Evolutionary conservation across 192 early-diverging fungal species (phyloP).

Genomic region (Entomortierella beljakovae): DNA sequence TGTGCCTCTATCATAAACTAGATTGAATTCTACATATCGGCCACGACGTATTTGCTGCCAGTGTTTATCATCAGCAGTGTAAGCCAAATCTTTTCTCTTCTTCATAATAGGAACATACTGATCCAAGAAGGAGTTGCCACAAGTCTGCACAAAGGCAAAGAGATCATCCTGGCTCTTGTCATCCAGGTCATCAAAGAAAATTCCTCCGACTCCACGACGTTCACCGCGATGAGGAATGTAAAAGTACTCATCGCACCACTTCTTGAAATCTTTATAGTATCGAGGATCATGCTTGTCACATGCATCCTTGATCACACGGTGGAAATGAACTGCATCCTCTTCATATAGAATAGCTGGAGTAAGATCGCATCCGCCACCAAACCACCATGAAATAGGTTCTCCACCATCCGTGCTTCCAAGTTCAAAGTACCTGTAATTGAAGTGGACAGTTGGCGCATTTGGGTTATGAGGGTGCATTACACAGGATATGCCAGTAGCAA

Average conservation of each 20-base stretch:
- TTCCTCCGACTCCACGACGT: conserved; percentile 94
- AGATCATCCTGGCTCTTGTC: conserved; percentile 77
- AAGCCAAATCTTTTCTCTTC: conserved; percentile 82
- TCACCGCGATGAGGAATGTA: conserved; percentile 87
- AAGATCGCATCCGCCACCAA: conserved; percentile 96
- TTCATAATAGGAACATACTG: conserved; percentile 93
- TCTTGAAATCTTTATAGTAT: conserved; percentile 93
- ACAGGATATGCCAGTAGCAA: conserved; percentile 90
- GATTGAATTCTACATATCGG: conserved; percentile 97
- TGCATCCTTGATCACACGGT: conserved; percentile 88
- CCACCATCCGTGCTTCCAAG: conserved; percentile 69
- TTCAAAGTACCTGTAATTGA: conserved; percentile 99
- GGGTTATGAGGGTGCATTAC: conserved; percentile 98
- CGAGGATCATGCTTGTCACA: conserved; percentile 88
- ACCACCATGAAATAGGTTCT: conserved; percentile 88
- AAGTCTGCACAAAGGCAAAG: conserved; percentile 87
- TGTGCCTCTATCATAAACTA: conserved; percentile 97
- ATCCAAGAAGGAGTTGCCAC: conserved; percentile 81
- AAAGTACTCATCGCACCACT: conserved; percentile 98
- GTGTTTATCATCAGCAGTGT: conserved; percentile 77
- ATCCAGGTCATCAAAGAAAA: conserved; percentile 98
- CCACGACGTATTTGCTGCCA: conserved; percentile 98
- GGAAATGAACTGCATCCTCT: conserved; percentile 95
- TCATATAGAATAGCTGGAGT: conserved; percentile 92
- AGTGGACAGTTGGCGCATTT: conserved; percentile 94